phyloP scores from a whole-genome alignment of 2,329 filamentous ascomycete genomes.

The Diaporthe aspalathi region DNA sequence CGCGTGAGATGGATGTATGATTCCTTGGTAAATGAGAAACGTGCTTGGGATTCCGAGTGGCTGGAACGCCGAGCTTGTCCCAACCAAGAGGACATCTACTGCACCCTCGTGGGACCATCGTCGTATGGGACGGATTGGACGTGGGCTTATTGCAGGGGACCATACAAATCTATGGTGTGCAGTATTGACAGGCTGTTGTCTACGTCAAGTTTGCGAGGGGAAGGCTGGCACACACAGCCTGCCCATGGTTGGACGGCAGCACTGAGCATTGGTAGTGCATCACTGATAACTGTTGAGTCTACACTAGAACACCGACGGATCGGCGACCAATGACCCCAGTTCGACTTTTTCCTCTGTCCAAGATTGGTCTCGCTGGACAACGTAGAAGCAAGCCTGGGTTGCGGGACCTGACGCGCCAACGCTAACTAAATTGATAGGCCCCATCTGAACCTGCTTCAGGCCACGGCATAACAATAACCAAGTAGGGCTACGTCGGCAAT shows the following conservation, averaged over 20 bases:
- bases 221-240: not conserved
- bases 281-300: not conserved
- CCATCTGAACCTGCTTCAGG: not conserved
- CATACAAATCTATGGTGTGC: not conserved
- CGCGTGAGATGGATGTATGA: not conserved
- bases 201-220: not conserved
- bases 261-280: not conserved
- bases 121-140: conserved; percentile 12
- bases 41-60: conserved; percentile 3
- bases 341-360: not conserved
- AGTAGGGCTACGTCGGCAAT: not conserved
- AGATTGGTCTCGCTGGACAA: no score
- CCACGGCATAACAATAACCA: not conserved
- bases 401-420: not conserved
- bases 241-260: not conserved
- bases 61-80: not conserved
- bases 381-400: not conserved
- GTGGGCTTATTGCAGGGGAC: not conserved
- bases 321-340: not conserved
- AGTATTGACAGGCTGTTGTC: not conserved
- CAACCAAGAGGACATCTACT: not conserved
- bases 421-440: not conserved
- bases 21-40: not conserved
- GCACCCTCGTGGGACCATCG: conserved; percentile 10
- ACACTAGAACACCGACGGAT: not conserved